Evolutionary conservation across 306 rosid species (phyloP), one percentile per base, ranked within the genome.

Genomic region (Inga oerstediana): DNA sequence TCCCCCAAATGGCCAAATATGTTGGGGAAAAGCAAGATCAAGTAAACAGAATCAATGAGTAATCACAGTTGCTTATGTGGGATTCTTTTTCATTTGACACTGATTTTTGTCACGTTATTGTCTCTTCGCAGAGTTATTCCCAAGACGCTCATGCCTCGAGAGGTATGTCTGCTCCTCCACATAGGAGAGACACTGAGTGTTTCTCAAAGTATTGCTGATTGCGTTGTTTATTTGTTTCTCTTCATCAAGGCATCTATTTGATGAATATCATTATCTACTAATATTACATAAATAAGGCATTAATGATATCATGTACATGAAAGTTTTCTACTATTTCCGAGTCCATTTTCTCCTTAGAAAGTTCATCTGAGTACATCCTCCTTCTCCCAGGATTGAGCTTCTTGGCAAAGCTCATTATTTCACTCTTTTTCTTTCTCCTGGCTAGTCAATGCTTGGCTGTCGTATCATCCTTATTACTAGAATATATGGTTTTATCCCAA

Each of bases 101-200:
- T 92, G 84, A 85, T 77, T 67, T 82, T 89, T 91, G 95, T 92
- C 94, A 82, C 89, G 77, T 91, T 86, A 87, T 85, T 93, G 94
- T 92, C 94, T 87, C 86, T 81, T 87, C 86, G 87, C 97, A 96
- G 99, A 85, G 98, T 96, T 82, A 96, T 96, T 92, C 99, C 99
- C 92, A 96, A 92, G 94, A 93, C 99, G 82, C 99, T 96, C 93
- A 96, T 96, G 98, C 98, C 99, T 93, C 91, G 97, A 93, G 99
- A 96, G 99, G 99, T 96, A 89, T 87, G 88, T 88, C 90, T 86
- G 83, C 83, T 85, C 51, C 83, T 85, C 51, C 83, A 39, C 5
- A 82, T 66, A 44, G 61, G 20, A 82, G 56, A 86, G 82, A 88
- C 90, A 89, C 84, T 46, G 49, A 82, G 83, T 79, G 87, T 89